These are phyloP conservation scores for Monilinia polystroma DNA, from an alignment of 2,329 filamentous ascomycete species.

Conservation along the genomic window DNA sequence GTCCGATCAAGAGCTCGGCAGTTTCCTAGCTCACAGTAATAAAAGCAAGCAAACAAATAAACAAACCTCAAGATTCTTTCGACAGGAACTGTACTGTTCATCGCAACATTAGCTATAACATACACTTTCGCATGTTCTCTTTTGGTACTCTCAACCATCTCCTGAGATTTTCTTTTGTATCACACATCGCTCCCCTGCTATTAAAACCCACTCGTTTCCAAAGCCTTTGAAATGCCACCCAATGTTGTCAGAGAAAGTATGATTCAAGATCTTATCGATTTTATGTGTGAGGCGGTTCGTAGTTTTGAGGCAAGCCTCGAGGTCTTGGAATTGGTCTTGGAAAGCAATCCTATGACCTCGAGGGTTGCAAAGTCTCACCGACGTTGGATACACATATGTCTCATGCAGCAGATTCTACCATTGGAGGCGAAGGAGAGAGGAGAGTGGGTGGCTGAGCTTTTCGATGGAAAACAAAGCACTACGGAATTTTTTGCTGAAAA, in stretches of 20 bases:
- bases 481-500: neutral
- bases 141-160: neutral
- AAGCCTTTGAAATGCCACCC: neutral
- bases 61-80: neutral
- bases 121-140: neutral
- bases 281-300: neutral
- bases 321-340: neutral
- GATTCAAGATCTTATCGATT: constrained; percentile 8
- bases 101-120: neutral
- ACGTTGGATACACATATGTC: constrained; percentile 5
- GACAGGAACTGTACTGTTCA: neutral
- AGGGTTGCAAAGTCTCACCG: neutral
- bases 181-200: neutral
- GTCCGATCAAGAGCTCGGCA: constrained; percentile 9
- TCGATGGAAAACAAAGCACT: neutral
- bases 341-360: neutral
- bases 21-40: neutral
- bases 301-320: neutral
- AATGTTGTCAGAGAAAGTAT: neutral
- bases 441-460: neutral
- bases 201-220: no score
- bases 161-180: neutral
- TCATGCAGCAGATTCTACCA: constrained; percentile 1
- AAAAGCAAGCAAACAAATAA: neutral
- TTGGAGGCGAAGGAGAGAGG: neutral